Evolutionary conservation across 805 yeast genomes (phyloP).

Genomic region (Ogataea trehalophila): DNA sequence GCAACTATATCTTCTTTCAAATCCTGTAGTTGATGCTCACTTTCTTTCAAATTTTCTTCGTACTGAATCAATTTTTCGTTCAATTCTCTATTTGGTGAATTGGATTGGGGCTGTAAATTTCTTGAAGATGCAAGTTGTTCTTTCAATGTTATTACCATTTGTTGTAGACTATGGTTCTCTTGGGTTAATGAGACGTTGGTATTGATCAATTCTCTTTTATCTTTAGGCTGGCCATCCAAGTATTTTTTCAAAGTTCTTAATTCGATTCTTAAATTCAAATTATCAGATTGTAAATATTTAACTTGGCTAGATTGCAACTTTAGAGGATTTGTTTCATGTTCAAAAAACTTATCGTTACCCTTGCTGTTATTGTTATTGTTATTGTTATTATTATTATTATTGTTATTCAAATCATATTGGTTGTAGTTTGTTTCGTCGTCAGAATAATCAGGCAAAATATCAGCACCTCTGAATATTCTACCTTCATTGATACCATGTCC

Average conservation of each 20-base stretch:
- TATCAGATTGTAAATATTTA: constrained; percentile 34
- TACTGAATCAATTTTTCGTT: constrained; percentile 1
- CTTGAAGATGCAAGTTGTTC: background rate
- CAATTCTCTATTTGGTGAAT: constrained; percentile 5
- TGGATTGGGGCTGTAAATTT: background rate
- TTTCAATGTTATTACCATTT: background rate
- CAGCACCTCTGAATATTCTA: constrained; percentile 22
- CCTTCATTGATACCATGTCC: constrained; percentile 1
- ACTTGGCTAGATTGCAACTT: constrained; percentile 25
- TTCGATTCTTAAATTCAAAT: constrained; percentile 39
- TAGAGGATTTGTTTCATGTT: constrained; percentile 19
- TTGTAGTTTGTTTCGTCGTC: constrained; percentile 8
- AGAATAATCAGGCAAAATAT: constrained; percentile 22
- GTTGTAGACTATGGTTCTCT: constrained; percentile 15
- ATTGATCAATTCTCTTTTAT: constrained; percentile 33
- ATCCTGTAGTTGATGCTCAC: constrained; percentile 7
- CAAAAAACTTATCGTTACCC: constrained; percentile 13
- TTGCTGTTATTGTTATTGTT: no score
- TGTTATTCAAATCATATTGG: constrained; percentile 1
- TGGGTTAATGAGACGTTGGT: constrained; percentile 33
- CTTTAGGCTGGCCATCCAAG: constrained; percentile 39
- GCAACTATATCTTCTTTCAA: constrained; percentile 4
- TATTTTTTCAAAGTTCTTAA: constrained; percentile 35
- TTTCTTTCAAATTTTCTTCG: constrained; percentile 5
- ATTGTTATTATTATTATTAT: background rate